Evolutionary conservation across 441 rosid species (phyloP), one percentile per base, ranked within the genome.

Genomic region (Hura crepitans): DNA sequence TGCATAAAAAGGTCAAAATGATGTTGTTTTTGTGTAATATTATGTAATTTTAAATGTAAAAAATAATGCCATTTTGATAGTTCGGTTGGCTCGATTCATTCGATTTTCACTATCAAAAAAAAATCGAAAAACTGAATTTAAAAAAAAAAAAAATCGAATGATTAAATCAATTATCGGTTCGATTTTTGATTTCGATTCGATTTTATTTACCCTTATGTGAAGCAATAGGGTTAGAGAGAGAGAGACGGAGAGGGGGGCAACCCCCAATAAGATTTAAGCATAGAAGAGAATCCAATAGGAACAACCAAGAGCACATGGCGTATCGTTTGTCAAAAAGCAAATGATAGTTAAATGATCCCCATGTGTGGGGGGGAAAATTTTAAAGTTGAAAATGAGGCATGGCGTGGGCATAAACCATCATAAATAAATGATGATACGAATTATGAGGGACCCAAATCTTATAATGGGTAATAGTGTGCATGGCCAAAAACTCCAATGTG

Each of bases 391-490:
- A 45, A 22, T 23, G 82, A n/a, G n/a, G n/a, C n/a, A n/a, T n/a
- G 85, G 89, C 88, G 88, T 88, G 93, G 73, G 75, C 60, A 66
- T 51, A 74, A 74, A 72, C 80, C 89, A 89, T 86, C 81, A 84
- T 84, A 81, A 80, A 83, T 71, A 76, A 85, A 89, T 86, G 81
- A 85, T 84, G 89, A 73, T 78, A 80, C 77, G 69, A 62, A 63
- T 57, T 54, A 57, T 70, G 64, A 30, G 72, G 84, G 79, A 58
- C 85, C 89, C 75, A 79, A 56, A 37, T 5, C 37, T 25, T 28
- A 72, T 75, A 60, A 79, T 76, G 72, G 74, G 30, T 6, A n/a
- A 53, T 37, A 54, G 71, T 43, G 71, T 72, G 69, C 39, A 22
- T 35, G 27, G 70, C 7, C 55, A 23, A 46, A 70, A 35, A 56